These are phyloP conservation scores for Tillandsia fasciculata DNA, from an alignment of 176 grass and related monocot genomes.

Conservation along the genomic window DNA sequence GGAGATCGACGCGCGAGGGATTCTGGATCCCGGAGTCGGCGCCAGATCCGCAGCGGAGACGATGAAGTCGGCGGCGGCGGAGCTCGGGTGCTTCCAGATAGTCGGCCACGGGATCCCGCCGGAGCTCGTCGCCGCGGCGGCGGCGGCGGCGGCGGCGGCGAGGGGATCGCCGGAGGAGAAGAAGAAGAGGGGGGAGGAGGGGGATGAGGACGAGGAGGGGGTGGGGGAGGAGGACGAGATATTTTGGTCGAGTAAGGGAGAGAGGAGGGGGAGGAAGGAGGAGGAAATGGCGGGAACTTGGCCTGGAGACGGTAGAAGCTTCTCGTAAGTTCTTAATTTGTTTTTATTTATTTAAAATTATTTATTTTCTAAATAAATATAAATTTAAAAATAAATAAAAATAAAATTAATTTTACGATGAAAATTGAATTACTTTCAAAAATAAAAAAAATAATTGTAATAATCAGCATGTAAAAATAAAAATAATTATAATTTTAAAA, in stretches of 20 bases:
- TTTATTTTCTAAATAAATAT: too few relatives aligned
- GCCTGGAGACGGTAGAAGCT: not conserved
- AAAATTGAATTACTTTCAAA: too few relatives aligned
- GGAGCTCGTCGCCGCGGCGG: constrained; percentile 18
- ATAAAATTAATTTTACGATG: too few relatives aligned
- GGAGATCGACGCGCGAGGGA: constrained; percentile 34
- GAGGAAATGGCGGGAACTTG: constrained; percentile 22
- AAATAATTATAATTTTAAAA: too few relatives aligned
- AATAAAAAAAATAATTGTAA: too few relatives aligned
- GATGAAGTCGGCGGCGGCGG: constrained; percentile 38
- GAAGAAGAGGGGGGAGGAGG: constrained; percentile 12
- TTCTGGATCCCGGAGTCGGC: constrained; percentile 11
- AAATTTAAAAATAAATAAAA: too few relatives aligned
- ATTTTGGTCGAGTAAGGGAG: constrained; percentile 30
- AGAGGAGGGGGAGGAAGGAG: not conserved
- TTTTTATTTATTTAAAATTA: not conserved
- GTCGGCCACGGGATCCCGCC: constrained; percentile 41
- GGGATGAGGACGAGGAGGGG: constrained; percentile 11
- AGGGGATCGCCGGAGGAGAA: constrained; percentile 2
- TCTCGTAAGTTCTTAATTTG: constrained; percentile 14
- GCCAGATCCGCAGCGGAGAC: not conserved
- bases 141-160: not conserved
- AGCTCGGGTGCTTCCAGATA: constrained; percentile 52
- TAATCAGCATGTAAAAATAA: too few relatives aligned
- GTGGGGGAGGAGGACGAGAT: constrained; percentile 36